phyloP scores from a whole-genome alignment of 495 filamentous ascomycete species.

The Platismatia glauca region DNA sequence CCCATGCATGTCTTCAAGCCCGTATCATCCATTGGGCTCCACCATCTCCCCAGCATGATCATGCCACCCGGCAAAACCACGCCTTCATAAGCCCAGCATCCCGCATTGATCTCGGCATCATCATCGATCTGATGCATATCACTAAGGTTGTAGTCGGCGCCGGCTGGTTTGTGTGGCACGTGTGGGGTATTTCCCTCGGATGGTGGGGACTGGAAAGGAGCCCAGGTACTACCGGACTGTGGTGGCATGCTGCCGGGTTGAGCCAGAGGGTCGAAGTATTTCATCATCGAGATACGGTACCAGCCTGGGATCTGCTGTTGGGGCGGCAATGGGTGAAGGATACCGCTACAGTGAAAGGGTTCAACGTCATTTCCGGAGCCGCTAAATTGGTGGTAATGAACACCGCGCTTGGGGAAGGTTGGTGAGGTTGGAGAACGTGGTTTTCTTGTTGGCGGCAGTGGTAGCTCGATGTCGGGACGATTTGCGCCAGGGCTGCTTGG shows the following conservation, averaged over 20 bases:
- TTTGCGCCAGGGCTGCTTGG: not conserved
- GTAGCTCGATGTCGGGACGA: not conserved
- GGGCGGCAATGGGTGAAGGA: slow-evolving; percentile 18
- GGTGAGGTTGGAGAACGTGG: not conserved
- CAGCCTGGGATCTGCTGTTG: slow-evolving; percentile 33
- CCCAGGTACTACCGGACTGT: not conserved
- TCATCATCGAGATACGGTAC: slow-evolving; percentile 37
- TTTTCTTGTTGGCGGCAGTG: not conserved
- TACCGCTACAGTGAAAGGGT: slow-evolving; percentile 20
- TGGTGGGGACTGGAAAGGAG: not conserved
- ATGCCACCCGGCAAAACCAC: slow-evolving; percentile 41
- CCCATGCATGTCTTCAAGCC: slow-evolving; percentile 28
- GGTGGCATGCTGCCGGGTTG: not conserved
- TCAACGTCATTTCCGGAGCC: slow-evolving; percentile 17
- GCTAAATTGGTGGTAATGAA: slow-evolving; percentile 17
- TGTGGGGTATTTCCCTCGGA: not conserved
- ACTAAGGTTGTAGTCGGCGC: not conserved
- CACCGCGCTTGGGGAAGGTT: slow-evolving; percentile 7
- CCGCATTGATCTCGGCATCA: slow-evolving; percentile 7
- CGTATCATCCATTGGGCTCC: slow-evolving; percentile 27
- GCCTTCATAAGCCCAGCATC: slow-evolving; percentile 38
- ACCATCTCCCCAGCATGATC: slow-evolving; percentile 42
- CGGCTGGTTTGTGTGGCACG: not conserved
- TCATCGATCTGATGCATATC: slow-evolving; percentile 16
- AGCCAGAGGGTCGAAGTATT: slow-evolving; percentile 22